Evolutionary conservation across 345 rosid species (phyloP).

Genomic region (Bruguiera gymnorhiza): DNA sequence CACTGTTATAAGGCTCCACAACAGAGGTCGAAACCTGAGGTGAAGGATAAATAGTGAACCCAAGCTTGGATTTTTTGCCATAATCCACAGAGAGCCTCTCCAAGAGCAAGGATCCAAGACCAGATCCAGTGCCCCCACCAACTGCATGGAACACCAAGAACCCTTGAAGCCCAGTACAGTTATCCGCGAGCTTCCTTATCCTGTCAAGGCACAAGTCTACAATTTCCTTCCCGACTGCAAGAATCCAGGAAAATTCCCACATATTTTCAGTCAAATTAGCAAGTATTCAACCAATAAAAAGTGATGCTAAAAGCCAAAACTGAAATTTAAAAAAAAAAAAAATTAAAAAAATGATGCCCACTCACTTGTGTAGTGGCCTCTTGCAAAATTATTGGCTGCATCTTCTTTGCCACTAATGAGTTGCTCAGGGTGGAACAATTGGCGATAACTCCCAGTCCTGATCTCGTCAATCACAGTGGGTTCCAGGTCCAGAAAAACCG

Average conservation of each 20-base stretch:
- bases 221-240: slow-evolving; percentile 21
- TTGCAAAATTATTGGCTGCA: slow-evolving; percentile 18
- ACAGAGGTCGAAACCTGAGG: slow-evolving; percentile 20
- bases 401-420: slow-evolving; percentile 19
- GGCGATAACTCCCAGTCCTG: slow-evolving; percentile 14
- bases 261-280: not conserved
- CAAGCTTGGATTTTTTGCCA: slow-evolving; percentile 16
- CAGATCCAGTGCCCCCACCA: slow-evolving; percentile 21
- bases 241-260: not conserved
- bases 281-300: too few species aligned
- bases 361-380: slow-evolving; percentile 20
- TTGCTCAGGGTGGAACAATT: slow-evolving; percentile 13
- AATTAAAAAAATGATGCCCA: not conserved
- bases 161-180: slow-evolving; percentile 21
- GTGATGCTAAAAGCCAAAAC: not conserved
- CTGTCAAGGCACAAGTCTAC: slow-evolving; percentile 20
- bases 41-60: slow-evolving; percentile 18
- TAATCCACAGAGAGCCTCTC: slow-evolving; percentile 21
- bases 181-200: slow-evolving; percentile 19
- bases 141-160: slow-evolving; percentile 17
- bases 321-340: not conserved
- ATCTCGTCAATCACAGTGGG: slow-evolving; percentile 20
- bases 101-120: slow-evolving; percentile 19
- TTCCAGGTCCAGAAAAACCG: slow-evolving; percentile 13
- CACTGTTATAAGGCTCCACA: slow-evolving; percentile 23